These are phyloP conservation scores for Ophiostoma australiae DNA, from an alignment of 2,329 filamentous ascomycete genomes.

Conservation along the genomic window DNA sequence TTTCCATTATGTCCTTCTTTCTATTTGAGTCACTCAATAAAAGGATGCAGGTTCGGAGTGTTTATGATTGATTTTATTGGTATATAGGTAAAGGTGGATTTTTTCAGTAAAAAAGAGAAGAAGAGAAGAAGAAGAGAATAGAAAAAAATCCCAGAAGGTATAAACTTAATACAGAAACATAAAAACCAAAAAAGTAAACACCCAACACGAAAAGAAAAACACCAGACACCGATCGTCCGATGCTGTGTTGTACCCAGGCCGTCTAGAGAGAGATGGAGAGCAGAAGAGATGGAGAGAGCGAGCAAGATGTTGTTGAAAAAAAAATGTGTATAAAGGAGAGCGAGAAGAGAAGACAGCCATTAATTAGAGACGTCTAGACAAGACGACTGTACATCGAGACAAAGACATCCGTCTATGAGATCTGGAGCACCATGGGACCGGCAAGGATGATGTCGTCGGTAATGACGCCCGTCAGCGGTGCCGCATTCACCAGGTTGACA, in stretches of 20 bases:
- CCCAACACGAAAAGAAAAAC: not conserved
- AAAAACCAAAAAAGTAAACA: not conserved
- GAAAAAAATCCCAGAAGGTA: not conserved
- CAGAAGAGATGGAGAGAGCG: not conserved
- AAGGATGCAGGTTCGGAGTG: not conserved
- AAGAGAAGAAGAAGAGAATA: not conserved
- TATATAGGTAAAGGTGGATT: not conserved
- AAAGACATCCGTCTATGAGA: constrained; percentile 37
- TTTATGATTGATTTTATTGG: constrained; percentile 13
- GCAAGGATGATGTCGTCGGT: constrained; percentile 62
- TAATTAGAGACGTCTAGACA: not conserved
- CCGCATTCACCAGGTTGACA: constrained; percentile 57
- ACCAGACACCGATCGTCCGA: not conserved
- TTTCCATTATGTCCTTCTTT: too few relatives aligned
- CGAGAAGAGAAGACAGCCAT: not conserved
- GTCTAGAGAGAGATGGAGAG: not conserved
- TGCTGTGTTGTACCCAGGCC: not conserved
- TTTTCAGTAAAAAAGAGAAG: not conserved
- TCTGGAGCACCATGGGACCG: constrained; percentile 55
- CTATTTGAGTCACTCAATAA: not conserved
- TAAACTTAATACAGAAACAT: not conserved
- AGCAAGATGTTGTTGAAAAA: not conserved
- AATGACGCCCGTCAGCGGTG: constrained; percentile 47
- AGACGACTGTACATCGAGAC: not conserved
- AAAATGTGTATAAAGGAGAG: not conserved